Evolutionary conservation across 1,139 yeast species (phyloP), one percentile per base, ranked within the genome.

Genomic region (Zygoascus sp.): DNA sequence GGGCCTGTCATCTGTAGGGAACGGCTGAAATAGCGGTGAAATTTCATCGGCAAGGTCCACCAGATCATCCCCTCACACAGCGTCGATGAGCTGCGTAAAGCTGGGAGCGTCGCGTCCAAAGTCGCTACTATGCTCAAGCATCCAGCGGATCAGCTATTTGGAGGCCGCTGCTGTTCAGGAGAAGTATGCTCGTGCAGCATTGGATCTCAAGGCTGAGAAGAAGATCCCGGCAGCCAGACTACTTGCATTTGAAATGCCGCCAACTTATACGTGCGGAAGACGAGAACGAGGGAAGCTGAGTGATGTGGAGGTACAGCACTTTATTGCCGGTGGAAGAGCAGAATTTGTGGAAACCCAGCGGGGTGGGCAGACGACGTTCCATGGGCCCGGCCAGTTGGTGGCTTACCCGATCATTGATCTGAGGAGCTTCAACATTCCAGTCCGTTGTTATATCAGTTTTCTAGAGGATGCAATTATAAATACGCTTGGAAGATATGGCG

Each of bases 311-410:
- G 60, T 69, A 6, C 53, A 57, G 10, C 50, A 51, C 25, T 63
- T 57, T 39, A 48, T 49, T 32, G 58, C 56, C 22, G 64, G 64
- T 34, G 71, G 69, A 6, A 37, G 32, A 15, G 77, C 77, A 22
- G 73, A 75, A 44, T 86, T 80, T 59, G 76, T 81, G 22, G 95
- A 87, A 58, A 76, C 94, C 0, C 81, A 80, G 51, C 73, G 99
- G 51, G 99, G 99, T n/a, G 99, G 99, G 0, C 95, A 92, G 62
- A 80, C 92, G 0, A 92, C 98, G 0, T 94, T 88, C 75, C 99
- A 94, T 67, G 97, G 97, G 0, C 83, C 90, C 2, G 98, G 98
- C 0, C 99, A 94, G 65, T 65, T 89, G 40, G 96, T 90, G 3
- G 81, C 88, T 2, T 94, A 90, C 60, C 81, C 94, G 15, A 75